Conservation (phyloP, 2,329 filamentous ascomycete genomes). For the Magnaporthales sp. region DNA sequence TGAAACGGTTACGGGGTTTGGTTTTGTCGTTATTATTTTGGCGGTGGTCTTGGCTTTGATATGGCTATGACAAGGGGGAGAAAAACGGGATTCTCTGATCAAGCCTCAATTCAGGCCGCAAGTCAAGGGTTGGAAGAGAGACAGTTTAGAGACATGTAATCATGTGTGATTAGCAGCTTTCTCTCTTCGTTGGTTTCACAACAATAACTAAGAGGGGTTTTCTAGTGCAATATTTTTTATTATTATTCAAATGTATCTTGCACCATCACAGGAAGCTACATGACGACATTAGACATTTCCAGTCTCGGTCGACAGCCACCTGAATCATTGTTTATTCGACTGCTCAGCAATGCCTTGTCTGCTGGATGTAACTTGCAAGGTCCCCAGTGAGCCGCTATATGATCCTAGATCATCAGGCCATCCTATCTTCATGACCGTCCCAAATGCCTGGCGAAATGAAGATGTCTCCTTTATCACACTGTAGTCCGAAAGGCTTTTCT, state of each 20-base stretch:
- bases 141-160: no score
- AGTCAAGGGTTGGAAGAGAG: not conserved
- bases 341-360: not conserved
- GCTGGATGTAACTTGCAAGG: not conserved
- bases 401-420: not conserved
- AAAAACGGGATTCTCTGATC: not conserved
- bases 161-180: no score
- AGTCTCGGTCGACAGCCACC: not conserved
- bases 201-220: not conserved
- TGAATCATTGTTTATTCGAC: not conserved
- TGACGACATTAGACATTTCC: not conserved
- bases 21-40: not conserved
- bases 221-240: not conserved
- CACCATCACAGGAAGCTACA: not conserved
- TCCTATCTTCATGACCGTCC: not conserved
- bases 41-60: not conserved
- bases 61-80: not conserved
- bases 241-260: no score
- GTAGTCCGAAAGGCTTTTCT: not conserved
- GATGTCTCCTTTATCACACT: not conserved
- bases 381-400: not conserved
- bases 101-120: not conserved
- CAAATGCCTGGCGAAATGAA: not conserved
- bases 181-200: not conserved
- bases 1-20: slow-evolving; percentile 32